A percentile compares a stretch with the other conserved stretches of the same genome.
phyloP scores from a whole-genome alignment of 2,329 filamentous ascomycete genomes.

The Hymenoscyphus salicellus region DNA sequence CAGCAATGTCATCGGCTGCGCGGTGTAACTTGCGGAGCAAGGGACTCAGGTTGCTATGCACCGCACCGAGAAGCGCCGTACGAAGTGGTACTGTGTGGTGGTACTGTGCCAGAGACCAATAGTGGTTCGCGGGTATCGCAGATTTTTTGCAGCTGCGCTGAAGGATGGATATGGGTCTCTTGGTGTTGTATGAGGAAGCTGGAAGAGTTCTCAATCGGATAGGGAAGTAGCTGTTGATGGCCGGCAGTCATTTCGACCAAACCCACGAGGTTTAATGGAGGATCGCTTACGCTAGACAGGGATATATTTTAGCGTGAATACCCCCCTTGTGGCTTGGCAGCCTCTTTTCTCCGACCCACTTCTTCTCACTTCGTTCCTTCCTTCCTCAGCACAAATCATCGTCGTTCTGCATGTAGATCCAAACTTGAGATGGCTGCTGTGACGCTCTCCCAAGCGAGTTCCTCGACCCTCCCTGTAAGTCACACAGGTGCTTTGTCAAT shows the following conservation, averaged over 20 bases:
- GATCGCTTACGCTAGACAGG: background rate
- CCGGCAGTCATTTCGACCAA: background rate
- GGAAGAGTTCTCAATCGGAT: background rate
- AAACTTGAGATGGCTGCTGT: conserved; percentile 2
- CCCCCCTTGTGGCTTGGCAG: background rate
- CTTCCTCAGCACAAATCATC: conserved; percentile 3
- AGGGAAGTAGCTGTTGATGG: background rate
- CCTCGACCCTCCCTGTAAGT: background rate
- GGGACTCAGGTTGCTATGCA: background rate
- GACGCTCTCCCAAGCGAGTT: background rate
- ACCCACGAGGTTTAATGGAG: background rate
- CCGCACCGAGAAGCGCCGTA: background rate
- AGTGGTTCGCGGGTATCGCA: background rate
- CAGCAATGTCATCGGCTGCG: background rate
- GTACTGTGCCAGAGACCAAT: background rate
- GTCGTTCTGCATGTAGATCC: conserved; percentile 1
- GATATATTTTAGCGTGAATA: background rate
- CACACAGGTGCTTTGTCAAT: conserved; percentile 1
- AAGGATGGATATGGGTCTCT: background rate
- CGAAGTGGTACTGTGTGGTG: conserved; percentile 2
- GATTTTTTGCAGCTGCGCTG: background rate
- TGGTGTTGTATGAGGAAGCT: conserved; percentile 8
- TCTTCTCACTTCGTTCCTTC: background rate
- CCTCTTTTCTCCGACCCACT: background rate
- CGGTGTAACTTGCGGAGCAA: background rate